Base-by-base conservation (phyloP, 2,329 filamentous ascomycete species). In the Dactylellina haptotyla region DNA sequence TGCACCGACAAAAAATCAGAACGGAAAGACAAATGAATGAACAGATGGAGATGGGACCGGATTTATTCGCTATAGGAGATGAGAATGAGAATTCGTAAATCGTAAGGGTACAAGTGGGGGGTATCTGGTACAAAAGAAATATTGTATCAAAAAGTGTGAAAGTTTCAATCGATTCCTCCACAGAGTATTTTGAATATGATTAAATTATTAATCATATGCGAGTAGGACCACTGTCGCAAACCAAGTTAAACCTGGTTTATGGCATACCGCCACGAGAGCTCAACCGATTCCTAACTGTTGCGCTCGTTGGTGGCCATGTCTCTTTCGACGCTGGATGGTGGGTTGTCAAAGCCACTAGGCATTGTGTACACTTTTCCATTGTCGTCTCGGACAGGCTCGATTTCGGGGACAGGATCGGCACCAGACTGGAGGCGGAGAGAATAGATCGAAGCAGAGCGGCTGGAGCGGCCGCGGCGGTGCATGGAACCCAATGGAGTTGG, bases 331-430 rank as follows among this genome's bases (percentile, higher is more conserved):
- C 14, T 43, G 43, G 32, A 56, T 8, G 54, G 39, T 25, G 61
- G 50, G 26, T 57, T 61, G 5, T 56, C 61, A 62, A 73, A 54
- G 45, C 69, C 58, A 28, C 59, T 56, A 62, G 61, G 54, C 53
- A 65, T 61, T 25, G 65, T 59, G 69, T 53, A 54, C n/a, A 30
- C 48, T 37, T 56, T 45, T 32, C 30, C 20, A 25, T 23, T 57
- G 16, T 34, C 18, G 12, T 6, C 25, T 28, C 30, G 46, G n/a
- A 41, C 26, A n/a, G 16, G 10, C 16, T 41, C 41, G 16, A 8
- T n/a, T n/a, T n/a, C n/a, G n/a, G n/a, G n/a, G 23, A 50, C 5
- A 10, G 41, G 16, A 28, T 26, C 25, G 4, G 6, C 26, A 9
- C 41, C 41, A 8, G 37, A 53, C n/a, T 41, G 58, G 4, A 5